Conservation (phyloP, 306 rosid species). For the Mucuna pruriens region DNA sequence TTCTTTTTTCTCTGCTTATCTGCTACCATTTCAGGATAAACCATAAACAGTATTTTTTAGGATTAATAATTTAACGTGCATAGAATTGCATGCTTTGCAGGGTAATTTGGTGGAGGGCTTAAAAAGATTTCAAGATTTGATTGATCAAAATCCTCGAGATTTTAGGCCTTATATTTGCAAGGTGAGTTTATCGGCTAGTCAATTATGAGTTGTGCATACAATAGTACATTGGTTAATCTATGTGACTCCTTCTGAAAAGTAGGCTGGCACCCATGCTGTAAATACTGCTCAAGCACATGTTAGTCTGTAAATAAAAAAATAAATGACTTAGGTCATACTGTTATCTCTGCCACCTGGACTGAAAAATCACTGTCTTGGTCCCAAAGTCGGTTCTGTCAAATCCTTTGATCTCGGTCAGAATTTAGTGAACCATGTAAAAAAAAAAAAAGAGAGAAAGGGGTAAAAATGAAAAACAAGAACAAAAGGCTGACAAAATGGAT, state of each 20-base stretch:
- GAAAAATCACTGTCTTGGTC: background rate
- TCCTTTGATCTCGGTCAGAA: background rate
- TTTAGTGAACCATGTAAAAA: background rate
- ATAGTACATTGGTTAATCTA: background rate
- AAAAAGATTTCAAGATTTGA: conserved; percentile 70
- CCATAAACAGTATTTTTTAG: background rate
- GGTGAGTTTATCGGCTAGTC: conserved; percentile 56
- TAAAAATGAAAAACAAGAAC: background rate
- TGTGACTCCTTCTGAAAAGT: background rate
- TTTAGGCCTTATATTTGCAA: conserved; percentile 93
- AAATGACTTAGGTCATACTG: background rate
- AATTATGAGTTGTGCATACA: background rate
- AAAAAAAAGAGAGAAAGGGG: background rate
- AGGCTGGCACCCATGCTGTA: background rate
- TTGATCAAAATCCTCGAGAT: conserved; percentile 78
- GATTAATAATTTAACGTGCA: conserved; percentile 22
- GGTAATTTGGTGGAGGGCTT: conserved; percentile 81
- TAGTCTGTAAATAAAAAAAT: background rate
- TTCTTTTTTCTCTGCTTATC: conserved; percentile 25
- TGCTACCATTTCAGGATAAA: background rate
- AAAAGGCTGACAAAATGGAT: background rate
- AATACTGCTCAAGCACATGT: too few species aligned
- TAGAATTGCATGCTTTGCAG: conserved; percentile 51
- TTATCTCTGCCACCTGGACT: background rate
- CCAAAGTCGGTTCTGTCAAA: background rate